A percentile compares a stretch with the other conserved stretches of the same genome.
Conservation (phyloP, 1,284 basidiomycete genomes). For the Wolfiporia cocos region DNA sequence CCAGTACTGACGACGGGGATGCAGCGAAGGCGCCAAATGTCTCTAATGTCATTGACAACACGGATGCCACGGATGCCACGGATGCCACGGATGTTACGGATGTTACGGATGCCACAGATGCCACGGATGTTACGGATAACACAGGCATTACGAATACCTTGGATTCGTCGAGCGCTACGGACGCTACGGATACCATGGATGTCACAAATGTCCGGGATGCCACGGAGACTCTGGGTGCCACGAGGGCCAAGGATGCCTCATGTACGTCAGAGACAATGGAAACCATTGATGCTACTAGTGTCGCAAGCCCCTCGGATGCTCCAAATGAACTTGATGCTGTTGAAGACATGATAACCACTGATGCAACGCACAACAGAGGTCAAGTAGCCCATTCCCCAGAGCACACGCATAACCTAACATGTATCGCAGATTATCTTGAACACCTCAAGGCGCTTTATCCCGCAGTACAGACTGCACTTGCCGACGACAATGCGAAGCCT, state of each 20-base stretch:
- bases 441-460: constrained; percentile 11
- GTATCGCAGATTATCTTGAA: not conserved
- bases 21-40: too few relatives aligned
- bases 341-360: not conserved
- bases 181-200: too few relatives aligned
- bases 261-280: not conserved
- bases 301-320: not conserved
- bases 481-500: not conserved
- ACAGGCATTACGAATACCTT: too few relatives aligned
- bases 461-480: constrained; percentile 14
- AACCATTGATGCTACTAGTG: not conserved
- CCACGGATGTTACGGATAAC: too few relatives aligned
- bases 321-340: not conserved
- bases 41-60: too few relatives aligned
- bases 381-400: not conserved
- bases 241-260: not conserved
- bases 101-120: too few relatives aligned
- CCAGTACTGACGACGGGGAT: too few relatives aligned
- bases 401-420: not conserved
- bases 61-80: too few relatives aligned
- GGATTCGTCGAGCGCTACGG: too few relatives aligned
- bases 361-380: not conserved
- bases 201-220: too few relatives aligned
- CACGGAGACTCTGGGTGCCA: too few relatives aligned
- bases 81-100: too few relatives aligned